A percentile compares a stretch with the other conserved stretches of the same genome.
phyloP scores from a whole-genome alignment of 345 rosid species.

The Anastatica hierochuntica region DNA sequence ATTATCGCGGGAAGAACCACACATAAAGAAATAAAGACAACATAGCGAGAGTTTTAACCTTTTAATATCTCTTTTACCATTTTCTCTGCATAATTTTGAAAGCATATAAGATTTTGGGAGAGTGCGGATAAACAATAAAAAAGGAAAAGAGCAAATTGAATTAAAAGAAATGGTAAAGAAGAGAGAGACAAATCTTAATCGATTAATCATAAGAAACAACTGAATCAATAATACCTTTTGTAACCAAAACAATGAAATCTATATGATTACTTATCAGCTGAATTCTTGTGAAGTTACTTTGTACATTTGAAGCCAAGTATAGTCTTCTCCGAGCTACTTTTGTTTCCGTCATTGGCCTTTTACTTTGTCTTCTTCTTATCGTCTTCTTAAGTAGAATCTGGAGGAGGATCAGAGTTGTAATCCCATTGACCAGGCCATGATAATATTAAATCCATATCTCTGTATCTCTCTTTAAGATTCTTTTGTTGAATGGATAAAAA shows the following conservation, averaged over 20 bases:
- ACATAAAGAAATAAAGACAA: too few species aligned
- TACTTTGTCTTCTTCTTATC: conserved; percentile 11
- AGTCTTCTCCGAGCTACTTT: conserved; percentile 16
- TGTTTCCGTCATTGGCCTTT: conserved; percentile 18
- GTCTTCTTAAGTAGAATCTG: conserved; percentile 13
- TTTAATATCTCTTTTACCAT: too few species aligned
- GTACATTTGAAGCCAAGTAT: conserved; percentile 20
- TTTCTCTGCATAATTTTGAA: too few species aligned
- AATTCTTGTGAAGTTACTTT: conserved; percentile 22
- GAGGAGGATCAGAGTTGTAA: conserved; percentile 25
- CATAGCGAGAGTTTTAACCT: too few species aligned
- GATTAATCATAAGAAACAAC: too few species aligned
- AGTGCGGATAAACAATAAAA: too few species aligned
- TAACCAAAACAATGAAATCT: not conserved
- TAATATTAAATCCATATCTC: conserved; percentile 16
- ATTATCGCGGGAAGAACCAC: too few species aligned
- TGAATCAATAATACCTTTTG: not conserved
- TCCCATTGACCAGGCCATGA: conserved; percentile 29
- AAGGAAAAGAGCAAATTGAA: too few species aligned
- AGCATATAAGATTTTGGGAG: too few species aligned
- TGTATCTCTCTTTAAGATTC: not conserved
- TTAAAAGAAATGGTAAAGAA: too few species aligned
- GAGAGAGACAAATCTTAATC: too few species aligned
- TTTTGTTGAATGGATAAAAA: conserved; percentile 6
- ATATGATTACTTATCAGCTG: conserved; percentile 10